These are phyloP conservation scores for Mycena indigotica DNA, from an alignment of 768 basidiomycete genomes.

Conservation along the genomic window DNA sequence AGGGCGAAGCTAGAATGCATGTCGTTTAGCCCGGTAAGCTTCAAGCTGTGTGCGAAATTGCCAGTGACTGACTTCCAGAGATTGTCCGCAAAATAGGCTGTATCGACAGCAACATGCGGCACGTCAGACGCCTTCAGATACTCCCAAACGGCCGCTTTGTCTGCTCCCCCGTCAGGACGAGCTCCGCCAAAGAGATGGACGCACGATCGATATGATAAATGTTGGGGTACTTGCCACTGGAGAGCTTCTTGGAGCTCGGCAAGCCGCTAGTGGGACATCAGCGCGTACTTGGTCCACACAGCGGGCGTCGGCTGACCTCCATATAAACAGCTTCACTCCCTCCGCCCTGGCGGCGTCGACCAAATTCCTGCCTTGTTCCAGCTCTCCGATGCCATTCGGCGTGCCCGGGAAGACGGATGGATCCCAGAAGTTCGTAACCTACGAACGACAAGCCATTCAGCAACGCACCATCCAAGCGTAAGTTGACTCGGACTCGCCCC, in stretches of 20 bases:
- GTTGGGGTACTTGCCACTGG: background rate
- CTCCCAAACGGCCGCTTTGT: constrained; percentile 16
- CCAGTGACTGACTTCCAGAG: background rate
- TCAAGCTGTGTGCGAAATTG: too few species aligned
- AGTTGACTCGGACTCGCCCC: constrained; percentile 7
- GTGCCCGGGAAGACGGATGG: too few species aligned
- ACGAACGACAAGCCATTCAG: too few species aligned
- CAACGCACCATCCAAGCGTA: too few species aligned
- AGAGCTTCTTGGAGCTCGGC: background rate
- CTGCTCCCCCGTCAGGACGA: too few species aligned
- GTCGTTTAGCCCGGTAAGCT: background rate
- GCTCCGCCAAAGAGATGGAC: background rate
- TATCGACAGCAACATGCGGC: constrained; percentile 4
- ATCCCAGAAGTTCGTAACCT: too few species aligned
- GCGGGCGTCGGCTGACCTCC: background rate
- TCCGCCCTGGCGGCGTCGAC: constrained; percentile 1
- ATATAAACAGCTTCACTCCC: background rate
- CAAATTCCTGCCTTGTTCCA: background rate
- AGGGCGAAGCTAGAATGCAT: background rate
- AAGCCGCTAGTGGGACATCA: background rate
- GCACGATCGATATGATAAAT: background rate
- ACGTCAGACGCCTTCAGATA: constrained; percentile 21
- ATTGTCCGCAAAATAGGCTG: background rate
- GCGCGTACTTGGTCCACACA: background rate
- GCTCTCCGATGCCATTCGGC: background rate